Evolutionary conservation across 1,139 yeast genomes (phyloP), one percentile per base, ranked within the genome.

Genomic region (Saccharomycopsis phalli): DNA sequence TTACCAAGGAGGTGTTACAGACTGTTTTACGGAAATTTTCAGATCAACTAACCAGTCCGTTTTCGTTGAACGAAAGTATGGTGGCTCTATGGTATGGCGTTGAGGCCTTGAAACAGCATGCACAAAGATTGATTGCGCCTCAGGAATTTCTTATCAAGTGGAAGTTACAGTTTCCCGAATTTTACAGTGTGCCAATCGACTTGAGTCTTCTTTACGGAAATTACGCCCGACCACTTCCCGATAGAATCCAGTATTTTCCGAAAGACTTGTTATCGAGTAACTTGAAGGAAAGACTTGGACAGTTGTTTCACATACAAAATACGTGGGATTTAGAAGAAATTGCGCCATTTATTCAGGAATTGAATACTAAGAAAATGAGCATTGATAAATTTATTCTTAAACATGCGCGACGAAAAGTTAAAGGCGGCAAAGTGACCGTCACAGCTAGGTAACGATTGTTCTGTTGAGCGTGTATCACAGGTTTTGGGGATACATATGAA

Each of bases 281-380:
- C 39, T 60, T 80, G 1, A 61, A 62, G 16, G 59, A 60, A 3
- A 60, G 96, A 42, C 69, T 88, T 51, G 67, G 68, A 37, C 71
- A 74, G 50, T 62, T 91, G 37, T 79, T 91, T 53, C 60, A 63
- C 31, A 52, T 78, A 34, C 79, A 76, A 49, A 55, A 68, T 1
- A 66, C 65, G 26, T 91, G 97, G 97, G 75, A 69, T 4, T 59
- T 80, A 38, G 71, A 70, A 1, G 95, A 87, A 37, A 69, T 91
- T 21, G 62, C 65, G 18, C 95, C 95, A 1, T 83, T 74, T 51
- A 63, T 88, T 4, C 61, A 60, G 22, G 76, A 73, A 19, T 63
- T 76, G 42, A 72, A 80, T 44, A 69, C 69, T 2, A 62, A 67
- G 30, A 72, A 71, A 1, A 60, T 76, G 45, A 82, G 81, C 55